Conservation (phyloP, 345 rosid genomes). For the Populus deltoides region DNA sequence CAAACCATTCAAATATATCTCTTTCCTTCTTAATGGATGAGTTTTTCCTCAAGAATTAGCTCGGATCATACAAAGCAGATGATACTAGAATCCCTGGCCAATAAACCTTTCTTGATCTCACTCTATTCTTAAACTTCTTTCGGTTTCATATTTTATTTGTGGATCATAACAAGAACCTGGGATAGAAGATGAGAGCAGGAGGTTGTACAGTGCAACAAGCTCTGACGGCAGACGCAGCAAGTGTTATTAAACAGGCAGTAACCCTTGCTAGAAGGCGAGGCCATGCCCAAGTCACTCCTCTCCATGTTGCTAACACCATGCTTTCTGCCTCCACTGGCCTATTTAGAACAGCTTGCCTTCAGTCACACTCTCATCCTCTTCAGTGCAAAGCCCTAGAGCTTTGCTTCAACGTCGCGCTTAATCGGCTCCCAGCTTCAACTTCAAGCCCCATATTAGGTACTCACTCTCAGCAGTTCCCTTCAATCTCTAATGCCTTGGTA, state of each 20-base stretch:
- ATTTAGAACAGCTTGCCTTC: slow-evolving; percentile 64
- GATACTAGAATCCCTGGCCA: background rate
- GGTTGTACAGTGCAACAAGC: slow-evolving; percentile 34
- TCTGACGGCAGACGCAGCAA: slow-evolving; percentile 31
- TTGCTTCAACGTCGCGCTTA: slow-evolving; percentile 79
- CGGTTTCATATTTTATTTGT: background rate
- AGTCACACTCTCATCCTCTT: slow-evolving; percentile 65
- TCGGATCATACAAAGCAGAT: background rate
- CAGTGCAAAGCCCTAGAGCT: slow-evolving; percentile 73
- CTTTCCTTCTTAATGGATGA: background rate
- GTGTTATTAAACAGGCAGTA: slow-evolving; percentile 26
- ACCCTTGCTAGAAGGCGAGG: slow-evolving; percentile 27
- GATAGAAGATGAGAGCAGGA: slow-evolving; percentile 31
- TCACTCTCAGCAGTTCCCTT: slow-evolving; percentile 36
- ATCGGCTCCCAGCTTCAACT: slow-evolving; percentile 54
- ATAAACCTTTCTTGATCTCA: background rate
- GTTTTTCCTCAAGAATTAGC: background rate
- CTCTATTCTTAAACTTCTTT: background rate
- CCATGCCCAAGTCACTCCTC: slow-evolving; percentile 38
- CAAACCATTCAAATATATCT: background rate
- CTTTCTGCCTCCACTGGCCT: slow-evolving; percentile 49
- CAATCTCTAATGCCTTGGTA: slow-evolving; percentile 67
- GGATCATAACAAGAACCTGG: background rate
- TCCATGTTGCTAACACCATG: slow-evolving; percentile 68
- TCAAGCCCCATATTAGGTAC: slow-evolving; percentile 42